phyloP scores from a whole-genome alignment of 139 green algal genomes.

The Chlorella vulgaris region DNA sequence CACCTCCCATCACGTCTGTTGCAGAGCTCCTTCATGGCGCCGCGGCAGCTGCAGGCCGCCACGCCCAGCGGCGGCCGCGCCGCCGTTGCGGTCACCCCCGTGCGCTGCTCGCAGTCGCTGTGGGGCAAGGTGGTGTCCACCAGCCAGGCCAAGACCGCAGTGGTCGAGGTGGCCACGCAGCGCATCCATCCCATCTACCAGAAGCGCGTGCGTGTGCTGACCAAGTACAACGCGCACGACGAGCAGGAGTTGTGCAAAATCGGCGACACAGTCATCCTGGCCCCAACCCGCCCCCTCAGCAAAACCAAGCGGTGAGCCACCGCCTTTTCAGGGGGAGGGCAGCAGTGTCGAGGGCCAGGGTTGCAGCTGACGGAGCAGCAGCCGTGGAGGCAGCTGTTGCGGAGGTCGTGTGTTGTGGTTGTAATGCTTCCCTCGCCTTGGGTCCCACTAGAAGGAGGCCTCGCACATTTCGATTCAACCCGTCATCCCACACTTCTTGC shows the following conservation, averaged over 20 bases:
- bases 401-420: too few species aligned
- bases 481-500: background rate
- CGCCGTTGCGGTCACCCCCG: background rate
- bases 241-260: conserved; percentile 38
- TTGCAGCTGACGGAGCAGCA: too few species aligned
- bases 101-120: conserved; percentile 27
- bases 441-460: too few species aligned
- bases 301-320: conserved; percentile 52
- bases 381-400: too few species aligned
- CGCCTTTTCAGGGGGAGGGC: background rate
- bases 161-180: conserved; percentile 48
- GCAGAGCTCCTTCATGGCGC: background rate
- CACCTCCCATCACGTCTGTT: background rate
- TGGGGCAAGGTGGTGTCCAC: conserved; percentile 52
- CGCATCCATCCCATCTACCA: conserved; percentile 48
- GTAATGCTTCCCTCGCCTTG: too few species aligned
- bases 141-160: conserved; percentile 55
- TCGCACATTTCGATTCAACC: background rate
- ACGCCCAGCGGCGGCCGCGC: background rate
- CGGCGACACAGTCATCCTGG: conserved; percentile 48
- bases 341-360: background rate
- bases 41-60: background rate
- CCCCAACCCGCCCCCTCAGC: conserved; percentile 39
- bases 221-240: conserved; percentile 55
- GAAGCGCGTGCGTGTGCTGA: conserved; percentile 48